Percentiles rank a stretch among this genome's conserved stretches.
phyloP scores from a whole-genome alignment of 441 rosid genomes.

The Flueggea neowawraea region DNA sequence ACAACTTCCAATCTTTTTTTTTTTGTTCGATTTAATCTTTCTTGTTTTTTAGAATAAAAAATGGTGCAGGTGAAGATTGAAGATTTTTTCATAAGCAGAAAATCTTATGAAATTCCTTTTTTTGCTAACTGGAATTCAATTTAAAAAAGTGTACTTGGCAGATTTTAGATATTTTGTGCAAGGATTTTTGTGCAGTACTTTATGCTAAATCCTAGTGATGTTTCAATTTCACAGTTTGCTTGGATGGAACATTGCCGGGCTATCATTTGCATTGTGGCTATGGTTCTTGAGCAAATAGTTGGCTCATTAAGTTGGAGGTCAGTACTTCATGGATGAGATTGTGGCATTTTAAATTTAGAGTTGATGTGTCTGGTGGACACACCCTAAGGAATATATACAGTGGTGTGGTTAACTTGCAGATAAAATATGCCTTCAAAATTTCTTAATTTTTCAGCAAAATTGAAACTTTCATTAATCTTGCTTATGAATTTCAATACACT shows the following conservation, averaged over 20 bases:
- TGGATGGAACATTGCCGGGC: conserved; percentile 98
- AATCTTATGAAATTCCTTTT: too few species aligned
- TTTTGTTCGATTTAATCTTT: too few species aligned
- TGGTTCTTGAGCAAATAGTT: conserved; percentile 81
- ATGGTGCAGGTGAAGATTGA: too few species aligned
- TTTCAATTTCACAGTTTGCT: conserved; percentile 58
- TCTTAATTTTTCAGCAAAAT: background rate
- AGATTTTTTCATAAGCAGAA: too few species aligned
- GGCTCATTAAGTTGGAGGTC: conserved; percentile 98
- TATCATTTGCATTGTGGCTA: conserved; percentile 86
- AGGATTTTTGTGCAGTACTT: background rate
- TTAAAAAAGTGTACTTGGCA: background rate
- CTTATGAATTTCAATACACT: background rate
- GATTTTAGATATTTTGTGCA: background rate
- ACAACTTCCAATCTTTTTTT: too few species aligned
- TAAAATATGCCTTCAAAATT: conserved; percentile 16
- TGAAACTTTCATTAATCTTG: too few species aligned
- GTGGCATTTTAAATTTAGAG: too few species aligned
- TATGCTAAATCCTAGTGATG: background rate
- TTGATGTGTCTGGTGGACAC: too few species aligned
- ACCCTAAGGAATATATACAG: too few species aligned
- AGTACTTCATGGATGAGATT: conserved; percentile 4
- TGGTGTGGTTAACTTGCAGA: too few species aligned
- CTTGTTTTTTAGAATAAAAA: too few species aligned
- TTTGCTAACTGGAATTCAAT: too few species aligned